Base-by-base conservation (phyloP, 371 early-diverging fungal genomes). In the Scutellospora calospora region DNA sequence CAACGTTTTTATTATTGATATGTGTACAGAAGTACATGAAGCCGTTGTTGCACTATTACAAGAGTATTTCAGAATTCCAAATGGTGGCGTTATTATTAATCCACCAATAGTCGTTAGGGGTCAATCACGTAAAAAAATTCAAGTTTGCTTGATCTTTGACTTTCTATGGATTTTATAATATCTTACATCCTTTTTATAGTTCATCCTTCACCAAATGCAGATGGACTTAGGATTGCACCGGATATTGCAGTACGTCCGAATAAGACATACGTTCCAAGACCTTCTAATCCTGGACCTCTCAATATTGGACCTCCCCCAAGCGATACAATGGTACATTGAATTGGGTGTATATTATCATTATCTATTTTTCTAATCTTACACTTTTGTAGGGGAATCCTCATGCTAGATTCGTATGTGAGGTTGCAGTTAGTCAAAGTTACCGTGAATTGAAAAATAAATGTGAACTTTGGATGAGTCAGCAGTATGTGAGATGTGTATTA, bases 261-360 rank as follows among this genome's bases (percentile, higher is more conserved):
- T 72, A 49, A 72, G 73, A 31, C 73, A 52, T 72, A 72, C 55
- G 73, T 72, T 72, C 73, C 73, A 72, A 72, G 73, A 72, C 54
- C 73, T 72, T 52, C 73, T 35, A 52, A 72, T 72, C 16, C 73
- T 52, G 73, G 52, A 73, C 74, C 54, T 73, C 54, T 54, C 74
- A 54, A 73, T 73, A 11, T 29, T 63, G 51, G 63, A 8, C 29
- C 33, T 29, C 65, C 77, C 51, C 65, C 77, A 27, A 49, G 77
- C 31, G 65, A 77, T 25, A 63, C 49, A 77, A 38, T 8, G 77
- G 77, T 77, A 49, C 76, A 76, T 76, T 35, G 49, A 63, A 73
- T 73, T 73, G 45, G 73, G 73, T 73, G 73, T 73, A 73, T 73
- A 73, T 73, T 73, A 73, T 73, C 73, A 73, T 73, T 73, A 73